Evolutionary conservation across 176 grass and related monocot genomes (phyloP).

Genomic region (Chrysopogon serrulatus): DNA sequence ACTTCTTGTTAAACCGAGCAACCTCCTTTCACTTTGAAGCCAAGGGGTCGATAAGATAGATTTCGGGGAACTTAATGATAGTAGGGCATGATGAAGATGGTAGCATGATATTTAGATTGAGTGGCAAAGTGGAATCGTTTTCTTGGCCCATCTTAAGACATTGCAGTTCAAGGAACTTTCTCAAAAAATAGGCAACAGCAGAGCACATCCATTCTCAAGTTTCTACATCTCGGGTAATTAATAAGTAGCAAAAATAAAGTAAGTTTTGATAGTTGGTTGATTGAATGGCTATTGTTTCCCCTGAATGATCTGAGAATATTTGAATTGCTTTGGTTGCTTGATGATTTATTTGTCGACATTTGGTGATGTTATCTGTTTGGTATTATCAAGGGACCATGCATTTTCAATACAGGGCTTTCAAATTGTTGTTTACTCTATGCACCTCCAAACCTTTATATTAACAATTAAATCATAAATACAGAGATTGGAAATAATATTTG

Average conservation of each 20-base stretch:
- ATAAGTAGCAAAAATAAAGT: neutral
- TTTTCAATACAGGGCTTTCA: no score
- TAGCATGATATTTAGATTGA: neutral
- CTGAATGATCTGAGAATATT: neutral
- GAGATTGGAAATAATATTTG: no score
- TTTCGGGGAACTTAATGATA: neutral
- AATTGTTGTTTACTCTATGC: no score
- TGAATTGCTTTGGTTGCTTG: neutral
- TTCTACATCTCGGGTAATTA: neutral
- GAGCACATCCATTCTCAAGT: neutral
- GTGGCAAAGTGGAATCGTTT: no score
- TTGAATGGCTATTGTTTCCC: neutral
- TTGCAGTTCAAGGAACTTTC: neutral
- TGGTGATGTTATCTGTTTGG: neutral
- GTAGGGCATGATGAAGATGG: neutral
- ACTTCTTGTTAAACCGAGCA: neutral
- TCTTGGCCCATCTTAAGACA: neutral
- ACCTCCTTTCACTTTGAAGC: neutral
- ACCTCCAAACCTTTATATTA: no score
- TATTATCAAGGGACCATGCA: neutral
- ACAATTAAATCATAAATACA: no score
- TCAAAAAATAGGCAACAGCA: no score
- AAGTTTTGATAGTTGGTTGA: neutral
- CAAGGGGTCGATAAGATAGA: neutral
- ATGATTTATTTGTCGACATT: no score